Conservation (phyloP, 306 rosid species). For the Alnus glutinosa region DNA sequence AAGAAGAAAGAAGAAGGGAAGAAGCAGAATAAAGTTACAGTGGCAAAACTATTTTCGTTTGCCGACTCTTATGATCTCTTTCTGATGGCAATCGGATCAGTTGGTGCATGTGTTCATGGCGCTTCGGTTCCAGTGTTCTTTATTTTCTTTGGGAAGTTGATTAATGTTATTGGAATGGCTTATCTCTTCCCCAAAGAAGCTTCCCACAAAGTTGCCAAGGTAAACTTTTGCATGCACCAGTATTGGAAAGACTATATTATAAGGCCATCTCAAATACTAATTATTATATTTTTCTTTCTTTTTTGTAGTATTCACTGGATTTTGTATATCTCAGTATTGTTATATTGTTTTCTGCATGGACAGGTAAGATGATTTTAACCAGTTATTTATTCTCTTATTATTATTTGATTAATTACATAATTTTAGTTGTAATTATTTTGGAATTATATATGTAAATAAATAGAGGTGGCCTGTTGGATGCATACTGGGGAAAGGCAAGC, state of each 20-base stretch:
- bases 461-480: conserved; percentile 99
- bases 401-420: neutral
- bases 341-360: conserved; percentile 93
- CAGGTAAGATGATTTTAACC: conserved; percentile 33
- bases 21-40: conserved; percentile 52
- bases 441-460: neutral
- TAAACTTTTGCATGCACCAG: conserved; percentile 23
- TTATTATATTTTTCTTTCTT: neutral
- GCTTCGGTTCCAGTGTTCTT: conserved; percentile 97
- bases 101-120: conserved; percentile 88
- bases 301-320: conserved; percentile 88
- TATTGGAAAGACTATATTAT: too few relatives aligned
- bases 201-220: conserved; percentile 93
- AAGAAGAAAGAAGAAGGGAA: conserved; percentile 27
- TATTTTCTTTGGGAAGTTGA: conserved; percentile 84
- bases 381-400: too few relatives aligned
- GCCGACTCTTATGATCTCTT: conserved; percentile 78
- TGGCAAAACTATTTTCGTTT: conserved; percentile 66
- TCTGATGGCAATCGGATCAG: conserved; percentile 67
- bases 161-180: conserved; percentile 86
- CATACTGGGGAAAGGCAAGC: conserved; percentile 93
- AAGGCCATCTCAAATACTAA: too few relatives aligned
- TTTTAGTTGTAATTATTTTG: neutral
- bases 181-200: conserved; percentile 88
- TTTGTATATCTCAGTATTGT: conserved; percentile 84